A percentile compares a stretch with the other conserved stretches of the same genome.
Conservation (phyloP, 2,329 filamentous ascomycete genomes). For the Pezicula radicicola region DNA sequence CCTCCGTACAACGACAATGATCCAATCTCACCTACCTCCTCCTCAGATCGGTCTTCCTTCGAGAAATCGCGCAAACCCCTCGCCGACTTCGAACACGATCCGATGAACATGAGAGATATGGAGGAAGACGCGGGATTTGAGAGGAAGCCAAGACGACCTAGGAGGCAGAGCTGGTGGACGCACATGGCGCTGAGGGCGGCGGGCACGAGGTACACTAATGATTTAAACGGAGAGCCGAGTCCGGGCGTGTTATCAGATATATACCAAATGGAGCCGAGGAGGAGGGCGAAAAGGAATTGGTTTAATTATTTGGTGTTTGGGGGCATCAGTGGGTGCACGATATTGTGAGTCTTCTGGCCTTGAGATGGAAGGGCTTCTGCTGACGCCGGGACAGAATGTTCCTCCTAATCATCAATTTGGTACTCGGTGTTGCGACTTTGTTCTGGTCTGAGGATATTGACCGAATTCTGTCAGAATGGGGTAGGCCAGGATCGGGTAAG, state of each 20-base stretch:
- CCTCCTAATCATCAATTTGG: slow-evolving; percentile 31
- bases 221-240: background rate
- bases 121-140: background rate
- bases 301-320: slow-evolving; percentile 31
- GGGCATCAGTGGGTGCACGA: slow-evolving; percentile 31
- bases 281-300: slow-evolving; percentile 12
- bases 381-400: slow-evolving; percentile 20
- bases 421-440: slow-evolving; percentile 28
- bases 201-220: background rate
- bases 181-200: background rate
- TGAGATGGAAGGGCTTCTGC: background rate
- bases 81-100: too few species aligned
- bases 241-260: slow-evolving; percentile 6
- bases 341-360: slow-evolving; percentile 31
- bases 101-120: background rate
- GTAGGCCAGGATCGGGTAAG: slow-evolving; percentile 29
- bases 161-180: background rate
- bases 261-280: background rate
- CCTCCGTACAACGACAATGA: too few species aligned
- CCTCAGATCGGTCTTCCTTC: too few species aligned
- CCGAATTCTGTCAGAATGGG: slow-evolving; percentile 32
- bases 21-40: too few species aligned
- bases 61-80: too few species aligned
- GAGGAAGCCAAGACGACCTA: background rate
- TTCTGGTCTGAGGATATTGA: slow-evolving; percentile 27